Evolutionary conservation across 768 basidiomycete species (phyloP).

Genomic region (Boletus sensibilis): DNA sequence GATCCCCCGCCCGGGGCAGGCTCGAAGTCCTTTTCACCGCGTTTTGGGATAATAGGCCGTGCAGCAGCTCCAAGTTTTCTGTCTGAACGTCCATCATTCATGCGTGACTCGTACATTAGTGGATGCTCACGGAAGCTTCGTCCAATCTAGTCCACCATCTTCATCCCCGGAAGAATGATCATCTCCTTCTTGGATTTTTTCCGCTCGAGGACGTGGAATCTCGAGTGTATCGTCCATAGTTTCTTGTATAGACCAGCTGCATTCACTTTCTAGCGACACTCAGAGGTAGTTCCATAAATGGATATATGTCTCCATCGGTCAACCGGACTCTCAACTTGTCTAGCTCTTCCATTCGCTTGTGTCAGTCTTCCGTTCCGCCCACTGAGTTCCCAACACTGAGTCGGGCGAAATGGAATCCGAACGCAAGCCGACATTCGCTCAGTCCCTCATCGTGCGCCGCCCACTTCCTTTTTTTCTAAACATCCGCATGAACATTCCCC

Average conservation of each 20-base stretch:
- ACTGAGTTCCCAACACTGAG: not conserved
- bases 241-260: not conserved
- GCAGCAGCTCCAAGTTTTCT: constrained; percentile 28
- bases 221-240: constrained; percentile 66
- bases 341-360: not conserved
- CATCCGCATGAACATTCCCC: constrained; percentile 11
- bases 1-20: constrained; percentile 66
- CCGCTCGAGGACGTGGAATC: constrained; percentile 29
- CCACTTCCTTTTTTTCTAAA: constrained; percentile 9
- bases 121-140: constrained; percentile 59
- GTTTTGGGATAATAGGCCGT: constrained; percentile 83
- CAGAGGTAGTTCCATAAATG: constrained; percentile 10
- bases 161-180: constrained; percentile 67
- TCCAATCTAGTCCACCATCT: constrained; percentile 80
- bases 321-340: not conserved
- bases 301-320: not conserved
- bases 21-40: constrained; percentile 98
- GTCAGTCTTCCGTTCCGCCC: constrained; percentile 9
- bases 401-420: constrained; percentile 26
- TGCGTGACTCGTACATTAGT: not conserved
- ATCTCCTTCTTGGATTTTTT: constrained; percentile 27
- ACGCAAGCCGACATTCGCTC: constrained; percentile 41
- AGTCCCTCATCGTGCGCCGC: constrained; percentile 46
- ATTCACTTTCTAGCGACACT: not conserved
- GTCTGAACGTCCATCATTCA: constrained; percentile 2